Base-by-base conservation (phyloP, 805 yeast genomes). In the Candida boleticola region DNA sequence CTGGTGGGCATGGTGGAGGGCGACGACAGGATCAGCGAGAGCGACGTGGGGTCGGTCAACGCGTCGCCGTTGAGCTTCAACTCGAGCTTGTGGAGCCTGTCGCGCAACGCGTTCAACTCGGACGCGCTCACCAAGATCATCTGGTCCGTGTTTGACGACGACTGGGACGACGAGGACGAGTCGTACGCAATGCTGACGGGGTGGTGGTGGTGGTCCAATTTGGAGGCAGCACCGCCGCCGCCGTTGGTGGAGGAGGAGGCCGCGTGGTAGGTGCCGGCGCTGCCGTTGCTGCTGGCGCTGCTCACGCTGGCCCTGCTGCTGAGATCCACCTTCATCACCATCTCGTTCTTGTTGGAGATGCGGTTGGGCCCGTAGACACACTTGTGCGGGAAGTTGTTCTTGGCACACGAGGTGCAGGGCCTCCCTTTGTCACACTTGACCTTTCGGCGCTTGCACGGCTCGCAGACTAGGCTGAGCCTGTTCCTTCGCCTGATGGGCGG, bases 401-500 rank as follows among this genome's bases (percentile, higher is more conserved):
- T 60, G 17, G 53, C 35, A 49, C 74, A 68, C 1, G 57, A 46
- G 1, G 58, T 55, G 34, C 73, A 61, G 0, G 79, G 78, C 14
- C 58, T 54, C 5, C 55, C 52, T 46, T 63, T 63, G 44, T 74
- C 77, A 56, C 79, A 74, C 43, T 59, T 62, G 44, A 65, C 64
- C 50, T 67, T 68, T 20, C 71, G 51, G 18, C 64, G 54, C 37
- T 62, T 63, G 48, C 74, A 68, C n/a, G 57, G 57, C 17, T 52
- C 49, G 45, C 73, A 67, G 4, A 63, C 75, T 3, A 73, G 56
- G 1, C 61, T 55, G 43, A 66, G 55, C 14, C 76, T 54, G 36
- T 66, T 70, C 19, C 68, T 42, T 47, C 45, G 48, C 36, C 45
- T 37, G 13, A 25, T 26, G 7, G 21, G 21, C 14, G 20, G 16